phyloP scores from a whole-genome alignment of 257 asterid genomes.

The Salvia rosmarinus region DNA sequence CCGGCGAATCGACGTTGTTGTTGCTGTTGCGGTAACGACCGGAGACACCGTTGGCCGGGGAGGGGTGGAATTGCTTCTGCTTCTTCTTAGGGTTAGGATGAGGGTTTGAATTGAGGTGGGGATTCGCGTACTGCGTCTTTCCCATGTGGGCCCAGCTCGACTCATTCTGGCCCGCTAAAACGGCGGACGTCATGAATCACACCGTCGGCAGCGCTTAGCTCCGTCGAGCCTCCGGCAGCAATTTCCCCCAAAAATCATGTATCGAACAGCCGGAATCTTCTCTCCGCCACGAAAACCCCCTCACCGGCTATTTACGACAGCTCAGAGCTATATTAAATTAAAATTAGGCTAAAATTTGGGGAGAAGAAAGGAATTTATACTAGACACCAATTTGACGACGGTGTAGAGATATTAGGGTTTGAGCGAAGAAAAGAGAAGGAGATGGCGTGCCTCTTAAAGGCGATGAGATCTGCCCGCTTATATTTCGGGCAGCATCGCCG shows the following conservation, averaged over 20 bases:
- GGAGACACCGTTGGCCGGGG: conserved; percentile 50
- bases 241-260: conserved; percentile 50
- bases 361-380: background rate
- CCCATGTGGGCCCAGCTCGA: conserved; percentile 93
- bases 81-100: conserved; percentile 80
- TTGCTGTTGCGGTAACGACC: conserved; percentile 34
- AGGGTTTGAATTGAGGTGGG: conserved; percentile 65
- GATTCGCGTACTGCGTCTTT: conserved; percentile 64
- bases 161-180: conserved; percentile 83
- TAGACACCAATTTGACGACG: conserved; percentile 1
- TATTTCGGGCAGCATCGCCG: conserved; percentile 58
- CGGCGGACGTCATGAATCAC: conserved; percentile 85
- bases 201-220: conserved; percentile 52
- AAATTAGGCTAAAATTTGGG: background rate
- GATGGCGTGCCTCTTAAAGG: conserved; percentile 77
- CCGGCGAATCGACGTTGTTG: conserved; percentile 54
- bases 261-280: conserved; percentile 28
- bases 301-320: background rate
- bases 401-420: conserved; percentile 55
- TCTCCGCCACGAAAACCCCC: background rate
- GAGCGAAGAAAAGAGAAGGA: conserved; percentile 66
- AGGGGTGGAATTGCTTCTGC: conserved; percentile 69
- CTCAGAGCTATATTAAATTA: background rate
- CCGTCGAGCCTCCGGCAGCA: conserved; percentile 51
- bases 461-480: conserved; percentile 81